These are phyloP conservation scores for Madurella fahalii DNA, from an alignment of 2,329 filamentous ascomycete species.

Conservation along the genomic window DNA sequence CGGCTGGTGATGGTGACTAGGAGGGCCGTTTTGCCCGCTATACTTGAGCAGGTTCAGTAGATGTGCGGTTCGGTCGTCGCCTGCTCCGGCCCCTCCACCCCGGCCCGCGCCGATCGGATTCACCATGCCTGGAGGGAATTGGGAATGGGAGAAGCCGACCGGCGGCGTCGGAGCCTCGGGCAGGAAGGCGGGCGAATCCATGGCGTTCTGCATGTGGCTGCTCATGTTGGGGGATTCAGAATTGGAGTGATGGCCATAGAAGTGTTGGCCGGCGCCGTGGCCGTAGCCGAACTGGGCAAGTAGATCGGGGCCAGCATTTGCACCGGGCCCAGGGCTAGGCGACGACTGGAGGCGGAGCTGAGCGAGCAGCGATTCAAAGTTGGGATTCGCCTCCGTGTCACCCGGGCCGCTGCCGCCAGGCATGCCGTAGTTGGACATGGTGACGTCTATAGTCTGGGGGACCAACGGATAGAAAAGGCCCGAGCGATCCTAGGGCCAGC, in stretches of 20 bases:
- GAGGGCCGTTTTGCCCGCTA: conserved; percentile 34
- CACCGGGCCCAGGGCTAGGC: conserved; percentile 22
- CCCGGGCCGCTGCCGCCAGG: conserved; percentile 18
- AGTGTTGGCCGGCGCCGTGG: conserved; percentile 25
- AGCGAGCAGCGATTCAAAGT: conserved; percentile 40
- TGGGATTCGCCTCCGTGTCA: conserved; percentile 31
- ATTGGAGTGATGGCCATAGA: conserved; percentile 22
- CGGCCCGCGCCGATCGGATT: conserved; percentile 48
- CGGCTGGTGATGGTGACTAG: conserved; percentile 20
- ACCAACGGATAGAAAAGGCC: neutral
- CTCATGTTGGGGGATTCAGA: conserved; percentile 25
- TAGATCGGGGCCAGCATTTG: conserved; percentile 20
- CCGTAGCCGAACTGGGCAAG: conserved; percentile 25
- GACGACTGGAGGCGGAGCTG: conserved; percentile 36
- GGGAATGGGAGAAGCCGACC: conserved; percentile 37
- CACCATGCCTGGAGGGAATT: conserved; percentile 39
- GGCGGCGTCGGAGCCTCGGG: conserved; percentile 47
- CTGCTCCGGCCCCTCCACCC: conserved; percentile 25
- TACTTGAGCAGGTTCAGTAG: conserved; percentile 61
- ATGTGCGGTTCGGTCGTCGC: conserved; percentile 48
- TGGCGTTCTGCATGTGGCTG: conserved; percentile 18
- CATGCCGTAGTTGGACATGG: conserved; percentile 27
- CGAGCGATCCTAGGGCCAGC: neutral
- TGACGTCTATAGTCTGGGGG: neutral
- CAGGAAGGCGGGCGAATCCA: conserved; percentile 32